Evolutionary conservation across 495 filamentous ascomycete genomes (phyloP).

Genomic region (Penicillium odoratum): DNA sequence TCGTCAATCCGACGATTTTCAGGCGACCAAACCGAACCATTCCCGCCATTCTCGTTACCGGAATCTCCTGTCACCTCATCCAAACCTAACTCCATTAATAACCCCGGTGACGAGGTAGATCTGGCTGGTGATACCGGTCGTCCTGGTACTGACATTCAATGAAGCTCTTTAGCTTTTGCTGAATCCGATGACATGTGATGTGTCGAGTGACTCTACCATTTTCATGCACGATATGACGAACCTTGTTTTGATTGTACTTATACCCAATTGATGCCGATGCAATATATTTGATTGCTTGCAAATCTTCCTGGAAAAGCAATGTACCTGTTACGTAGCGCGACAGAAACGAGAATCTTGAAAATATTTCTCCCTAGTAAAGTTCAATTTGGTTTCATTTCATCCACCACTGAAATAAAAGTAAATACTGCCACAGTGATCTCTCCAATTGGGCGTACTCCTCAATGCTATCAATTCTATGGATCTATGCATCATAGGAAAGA

Average conservation of each 20-base stretch:
- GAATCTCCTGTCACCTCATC: conserved; percentile 13
- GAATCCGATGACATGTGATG: neutral
- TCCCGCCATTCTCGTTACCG: conserved; percentile 33
- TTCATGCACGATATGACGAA: conserved; percentile 38
- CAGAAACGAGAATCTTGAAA: neutral
- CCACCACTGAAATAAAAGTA: too few species aligned
- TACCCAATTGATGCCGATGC: conserved; percentile 13
- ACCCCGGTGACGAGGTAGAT: neutral
- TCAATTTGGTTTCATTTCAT: neutral
- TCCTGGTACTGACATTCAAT: neutral
- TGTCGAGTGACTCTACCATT: neutral
- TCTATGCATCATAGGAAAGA: too few species aligned
- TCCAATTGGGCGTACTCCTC: too few species aligned
- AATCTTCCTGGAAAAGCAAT: neutral
- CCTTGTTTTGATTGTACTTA: conserved; percentile 22
- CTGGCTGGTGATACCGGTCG: neutral
- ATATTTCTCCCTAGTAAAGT: neutral
- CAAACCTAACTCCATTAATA: conserved; percentile 12
- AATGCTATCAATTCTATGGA: too few species aligned
- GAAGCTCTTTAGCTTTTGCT: neutral
- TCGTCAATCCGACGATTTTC: conserved; percentile 21
- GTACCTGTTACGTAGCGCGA: neutral
- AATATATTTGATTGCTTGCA: neutral
- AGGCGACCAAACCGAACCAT: conserved; percentile 36
- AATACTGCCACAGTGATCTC: too few species aligned